Base-by-base conservation (phyloP, 129 eudicot genomes). In the Tagetes erecta region DNA sequence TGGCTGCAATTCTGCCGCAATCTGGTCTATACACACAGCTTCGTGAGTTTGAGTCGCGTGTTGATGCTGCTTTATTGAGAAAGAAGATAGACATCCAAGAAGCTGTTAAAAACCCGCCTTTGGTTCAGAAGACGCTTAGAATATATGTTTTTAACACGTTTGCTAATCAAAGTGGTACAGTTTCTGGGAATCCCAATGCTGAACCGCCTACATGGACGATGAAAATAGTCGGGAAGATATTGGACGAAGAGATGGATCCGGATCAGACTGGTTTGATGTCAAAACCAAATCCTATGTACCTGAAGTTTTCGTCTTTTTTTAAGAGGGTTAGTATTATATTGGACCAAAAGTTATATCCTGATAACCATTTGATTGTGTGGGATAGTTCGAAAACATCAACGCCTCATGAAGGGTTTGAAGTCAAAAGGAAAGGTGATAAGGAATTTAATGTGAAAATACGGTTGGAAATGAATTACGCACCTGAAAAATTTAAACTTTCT, bases 391-490 rank as follows among this genome's bases (percentile, higher is more conserved):
- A 37, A 56, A 20, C 63, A 27, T 8, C 34, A 30, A 20, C 63
- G 30, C 63, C 1, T 27, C 34, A 56, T 3, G 63, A 56, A 56
- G 63, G 63, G 12, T 56, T 56, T 60, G 42, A 64, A 64, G 49
- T 64, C 27, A 64, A 64, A 64, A 64, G 69, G 40, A 64, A 37
- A 64, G 69, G 69, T 3, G 69, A 64, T 12, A 13, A 37, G 47
- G 69, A 64, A 13, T 64, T 64, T 64, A 38, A 3, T 12, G 69
- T 64, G 69, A 64, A 64, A 11, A 36, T 36, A 11, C 47, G 69
- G 20, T 38, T 64, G 20, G 69, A 64, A 64, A 39, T 64, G 69
- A 64, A 64, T 64, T 64, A 64, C n/a, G 3, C 6, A 2, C 47
- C 69, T 10, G 69, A 64, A 9, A 64, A 64, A 13, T 64, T 36